Conservation (phyloP, 164 flowering plant genomes). For the Macadamia integrifolia region DNA sequence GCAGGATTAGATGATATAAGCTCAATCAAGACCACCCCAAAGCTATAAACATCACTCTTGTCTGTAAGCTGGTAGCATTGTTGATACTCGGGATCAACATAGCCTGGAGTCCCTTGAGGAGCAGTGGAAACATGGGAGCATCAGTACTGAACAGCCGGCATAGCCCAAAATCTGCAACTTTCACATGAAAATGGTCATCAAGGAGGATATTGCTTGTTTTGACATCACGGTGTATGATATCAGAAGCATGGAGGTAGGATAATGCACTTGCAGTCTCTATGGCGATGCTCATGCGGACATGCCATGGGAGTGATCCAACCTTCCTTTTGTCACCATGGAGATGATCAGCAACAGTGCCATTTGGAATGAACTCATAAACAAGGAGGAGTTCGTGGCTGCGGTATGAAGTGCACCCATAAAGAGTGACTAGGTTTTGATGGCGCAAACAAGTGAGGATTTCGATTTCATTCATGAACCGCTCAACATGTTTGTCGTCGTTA, state of each 20-base stretch:
- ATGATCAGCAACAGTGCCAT: conserved; percentile 4
- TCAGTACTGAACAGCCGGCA: neutral
- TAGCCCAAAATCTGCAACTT: conserved; percentile 3
- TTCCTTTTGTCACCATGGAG: neutral
- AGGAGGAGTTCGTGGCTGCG: neutral
- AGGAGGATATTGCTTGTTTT: conserved; percentile 3
- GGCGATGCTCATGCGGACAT: neutral
- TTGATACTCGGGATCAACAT: conserved; percentile 55
- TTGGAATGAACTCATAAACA: neutral
- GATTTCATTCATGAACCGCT: conserved; percentile 5
- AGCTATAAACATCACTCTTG: conserved; percentile 66
- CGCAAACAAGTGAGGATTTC: neutral
- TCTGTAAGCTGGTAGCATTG: conserved; percentile 51
- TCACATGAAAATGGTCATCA: neutral
- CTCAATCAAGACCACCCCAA: conserved; percentile 57
- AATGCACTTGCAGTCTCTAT: neutral
- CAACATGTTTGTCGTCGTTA: neutral
- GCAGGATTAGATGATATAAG: conserved; percentile 57
- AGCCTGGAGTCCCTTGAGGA: neutral
- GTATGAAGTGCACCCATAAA: conserved; percentile 1
- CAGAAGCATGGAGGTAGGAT: neutral
- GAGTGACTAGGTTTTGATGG: conserved; percentile 1
- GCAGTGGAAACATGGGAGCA: neutral
- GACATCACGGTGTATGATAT: conserved; percentile 2
- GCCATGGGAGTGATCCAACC: neutral